These are phyloP conservation scores for Mortierella sp. DNA, from an alignment of 371 early-diverging fungal species.

Conservation along the genomic window DNA sequence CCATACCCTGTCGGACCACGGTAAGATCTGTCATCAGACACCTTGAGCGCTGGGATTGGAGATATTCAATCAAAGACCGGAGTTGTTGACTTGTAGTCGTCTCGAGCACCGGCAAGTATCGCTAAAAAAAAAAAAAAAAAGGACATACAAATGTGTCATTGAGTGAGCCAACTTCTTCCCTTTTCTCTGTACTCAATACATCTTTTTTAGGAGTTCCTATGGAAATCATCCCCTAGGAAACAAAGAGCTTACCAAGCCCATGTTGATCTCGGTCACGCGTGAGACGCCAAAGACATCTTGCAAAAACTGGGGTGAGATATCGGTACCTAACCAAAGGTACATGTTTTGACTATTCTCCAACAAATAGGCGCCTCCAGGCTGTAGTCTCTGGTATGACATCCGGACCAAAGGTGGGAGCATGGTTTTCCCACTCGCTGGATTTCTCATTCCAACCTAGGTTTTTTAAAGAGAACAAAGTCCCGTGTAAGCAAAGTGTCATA, in stretches of 20 bases:
- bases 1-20: constrained; percentile 71
- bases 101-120: constrained; percentile 68
- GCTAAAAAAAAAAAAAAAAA: constrained; percentile 32
- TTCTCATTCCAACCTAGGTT: too few species aligned
- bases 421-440: background rate
- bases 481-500: too few species aligned
- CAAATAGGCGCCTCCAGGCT: constrained; percentile 30
- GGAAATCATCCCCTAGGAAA: background rate
- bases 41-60: constrained; percentile 65
- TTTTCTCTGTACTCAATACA: background rate
- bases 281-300: constrained; percentile 76
- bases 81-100: constrained; percentile 63
- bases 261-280: constrained; percentile 75
- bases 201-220: background rate
- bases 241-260: background rate
- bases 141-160: background rate
- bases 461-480: too few species aligned
- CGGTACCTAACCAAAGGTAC: constrained; percentile 86
- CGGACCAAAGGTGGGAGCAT: background rate
- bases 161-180: background rate
- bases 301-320: constrained; percentile 64
- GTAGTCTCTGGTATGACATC: background rate
- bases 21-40: constrained; percentile 52
- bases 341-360: constrained; percentile 81
- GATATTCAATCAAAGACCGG: constrained; percentile 67